Evolutionary conservation across 2,329 filamentous ascomycete genomes (phyloP), one percentile per base, ranked within the genome.

Genomic region (Fusarium protoensiforme): DNA sequence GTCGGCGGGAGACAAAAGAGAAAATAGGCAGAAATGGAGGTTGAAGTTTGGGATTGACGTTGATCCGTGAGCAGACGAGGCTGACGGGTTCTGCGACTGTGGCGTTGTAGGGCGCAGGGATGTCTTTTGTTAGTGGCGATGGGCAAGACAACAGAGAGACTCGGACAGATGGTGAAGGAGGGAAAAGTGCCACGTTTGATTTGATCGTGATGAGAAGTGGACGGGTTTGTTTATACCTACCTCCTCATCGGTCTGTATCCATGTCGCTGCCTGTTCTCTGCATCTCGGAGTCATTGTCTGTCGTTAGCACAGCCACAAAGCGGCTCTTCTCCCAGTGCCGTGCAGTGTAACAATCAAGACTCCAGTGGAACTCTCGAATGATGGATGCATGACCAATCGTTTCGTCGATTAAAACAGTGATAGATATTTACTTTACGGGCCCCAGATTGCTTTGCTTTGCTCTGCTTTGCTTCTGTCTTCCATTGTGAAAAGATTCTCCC

Each of bases 21-120:
- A 51, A 61, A 38, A 53, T 41, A 56, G 43, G 41, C 53, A 60
- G 56, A 68, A 65, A 38, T 69, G 53, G 56, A 76, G 38, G 75
- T 68, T 69, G 46, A 53, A 53, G 46, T 53, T 53, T 53, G 58
- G 59, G 63, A 54, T 74, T 69, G 74, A 77, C 35, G 72, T 74
- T 77, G 73, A 75, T 78, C 73, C 67, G 69, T 68, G 65, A 66
- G 65, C 48, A 61, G 41, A 54, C 54, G 69, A 77, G 76, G 76
- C 76, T 77, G 76, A 73, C 65, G 41, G 14, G 22, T 29, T 31
- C 54, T 61, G 46, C 48, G 71, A 53, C 18, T 53, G 46, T 53
- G 62, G 35, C 70, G 72, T 74, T 63, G 36, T 54, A 63, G 51
- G 59, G 59, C 14, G 29, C 36, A 46, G 41, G 48, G 53, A 27